Evolutionary conservation across 495 filamentous ascomycete genomes (phyloP), one percentile per base, ranked within the genome.

Genomic region (Daldinia bambusicola): DNA sequence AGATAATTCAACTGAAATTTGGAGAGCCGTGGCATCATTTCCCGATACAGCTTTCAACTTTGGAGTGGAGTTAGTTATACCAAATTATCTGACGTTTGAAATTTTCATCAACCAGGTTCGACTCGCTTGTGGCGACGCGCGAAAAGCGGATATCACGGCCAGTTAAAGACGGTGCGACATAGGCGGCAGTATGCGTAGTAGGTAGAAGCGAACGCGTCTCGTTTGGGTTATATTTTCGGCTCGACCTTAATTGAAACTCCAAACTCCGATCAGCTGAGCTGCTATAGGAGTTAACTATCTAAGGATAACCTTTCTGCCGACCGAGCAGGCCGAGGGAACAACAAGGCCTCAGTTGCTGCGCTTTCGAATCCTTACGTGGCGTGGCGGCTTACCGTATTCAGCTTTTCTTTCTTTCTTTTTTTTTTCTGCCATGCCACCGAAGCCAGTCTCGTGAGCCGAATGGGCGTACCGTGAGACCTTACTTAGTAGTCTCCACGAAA

Each of bases 341-440:
- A 55, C 18, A 26, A 61, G 43, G 1, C 38, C 2, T 9, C 18
- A 48, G 20, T 13, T 40, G 53, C 60, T 65, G 53, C 60, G 55
- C 61, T 59, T 64, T 68, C 16, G 20, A 18, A 8, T 56, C 66
- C 51, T 69, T 64, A 69, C 65, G 66, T 62, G 65, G 66, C 65
- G 61, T 66, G 18, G 66, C 66, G 61, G 66, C 65, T 66, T 66
- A 16, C 56, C 43, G 18, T 30, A 68, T 65, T n/a, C 12, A 43
- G 55, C 18, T 55, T 31, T 26, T 26, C 3, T 26, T 26, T 26
- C 3, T 26, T 55, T 31, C 3, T 26, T 26, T 26, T 26, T 26
- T 26, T 26, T 26, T 26, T 57, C 51, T 34, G 18, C 38, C 43
- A 53, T 57, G 56, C 38, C 56, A 62, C 55, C 69, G 38, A 61